Evolutionary conservation across 2,329 filamentous ascomycete species (phyloP).

Genomic region (Chaetomiaceae sp.): DNA sequence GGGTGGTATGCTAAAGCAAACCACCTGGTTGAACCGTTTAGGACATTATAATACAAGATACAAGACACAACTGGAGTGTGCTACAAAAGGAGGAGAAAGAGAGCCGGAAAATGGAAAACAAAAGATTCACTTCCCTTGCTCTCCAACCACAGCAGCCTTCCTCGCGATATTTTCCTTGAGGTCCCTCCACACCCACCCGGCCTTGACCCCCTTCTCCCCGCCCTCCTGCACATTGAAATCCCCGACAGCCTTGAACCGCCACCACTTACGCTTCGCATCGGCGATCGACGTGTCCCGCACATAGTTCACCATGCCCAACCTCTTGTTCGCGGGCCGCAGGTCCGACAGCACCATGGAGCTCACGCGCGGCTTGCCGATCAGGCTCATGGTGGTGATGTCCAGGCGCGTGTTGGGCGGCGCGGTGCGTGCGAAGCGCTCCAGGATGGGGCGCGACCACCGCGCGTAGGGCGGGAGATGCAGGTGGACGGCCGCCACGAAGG

Average conservation of each 20-base stretch:
- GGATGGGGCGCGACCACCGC: constrained; percentile 52
- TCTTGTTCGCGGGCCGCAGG: constrained; percentile 28
- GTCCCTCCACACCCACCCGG: constrained; percentile 36
- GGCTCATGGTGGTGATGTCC: constrained; percentile 51
- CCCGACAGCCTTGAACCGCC: constrained; percentile 34
- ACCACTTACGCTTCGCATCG: constrained; percentile 31
- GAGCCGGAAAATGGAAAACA: too few species aligned
- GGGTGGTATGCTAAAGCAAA: too few species aligned
- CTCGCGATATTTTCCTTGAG: constrained; percentile 28
- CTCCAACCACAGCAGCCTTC: background rate
- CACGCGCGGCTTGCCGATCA: constrained; percentile 49
- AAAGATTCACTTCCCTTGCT: too few species aligned
- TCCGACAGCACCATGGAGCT: constrained; percentile 33
- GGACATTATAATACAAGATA: too few species aligned
- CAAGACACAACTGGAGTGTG: too few species aligned
- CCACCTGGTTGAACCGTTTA: too few species aligned
- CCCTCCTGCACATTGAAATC: constrained; percentile 33
- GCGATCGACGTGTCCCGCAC: constrained; percentile 27
- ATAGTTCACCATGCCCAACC: constrained; percentile 38
- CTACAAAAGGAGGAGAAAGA: too few species aligned
- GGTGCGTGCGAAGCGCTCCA: constrained; percentile 49
- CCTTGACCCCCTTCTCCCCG: constrained; percentile 22
- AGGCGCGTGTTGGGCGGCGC: constrained; percentile 44
- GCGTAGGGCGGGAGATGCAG: constrained; percentile 63
- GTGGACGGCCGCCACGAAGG: constrained; percentile 69